Conservation (phyloP, 768 basidiomycete species). For the Trametes meyenii region DNA sequence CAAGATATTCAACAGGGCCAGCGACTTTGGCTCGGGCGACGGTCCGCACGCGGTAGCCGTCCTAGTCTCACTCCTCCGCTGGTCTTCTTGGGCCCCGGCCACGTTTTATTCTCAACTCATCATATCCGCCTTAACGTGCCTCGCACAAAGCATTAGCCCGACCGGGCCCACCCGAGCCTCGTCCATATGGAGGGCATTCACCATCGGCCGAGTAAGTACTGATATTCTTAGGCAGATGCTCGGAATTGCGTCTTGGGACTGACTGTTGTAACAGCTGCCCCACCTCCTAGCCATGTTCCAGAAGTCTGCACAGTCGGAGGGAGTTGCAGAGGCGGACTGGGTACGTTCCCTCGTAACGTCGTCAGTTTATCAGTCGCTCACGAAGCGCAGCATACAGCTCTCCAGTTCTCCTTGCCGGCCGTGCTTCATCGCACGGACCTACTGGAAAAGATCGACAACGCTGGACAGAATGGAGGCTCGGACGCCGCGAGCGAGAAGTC, state of each 20-base stretch:
- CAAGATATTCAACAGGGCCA: constrained; percentile 61
- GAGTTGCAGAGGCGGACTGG: constrained; percentile 56
- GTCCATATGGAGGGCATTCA: constrained; percentile 69
- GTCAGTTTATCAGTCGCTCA: background rate
- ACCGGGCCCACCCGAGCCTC: constrained; percentile 16
- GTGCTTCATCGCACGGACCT: constrained; percentile 57
- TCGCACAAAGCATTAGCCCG: constrained; percentile 51
- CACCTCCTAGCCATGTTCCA: constrained; percentile 58
- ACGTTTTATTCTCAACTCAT: constrained; percentile 55
- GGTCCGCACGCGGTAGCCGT: constrained; percentile 31
- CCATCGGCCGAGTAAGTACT: constrained; percentile 65
- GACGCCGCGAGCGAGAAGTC: constrained; percentile 18
- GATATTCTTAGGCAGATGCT: background rate
- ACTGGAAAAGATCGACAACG: constrained; percentile 52
- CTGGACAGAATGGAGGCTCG: constrained; percentile 25
- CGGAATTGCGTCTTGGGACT: background rate
- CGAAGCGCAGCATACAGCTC: constrained; percentile 37
- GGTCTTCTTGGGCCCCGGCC: constrained; percentile 30
- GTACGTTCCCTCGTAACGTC: constrained; percentile 39
- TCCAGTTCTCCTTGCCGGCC: constrained; percentile 54
- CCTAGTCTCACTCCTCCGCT: constrained; percentile 29
- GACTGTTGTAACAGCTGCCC: constrained; percentile 54
- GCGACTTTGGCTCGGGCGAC: constrained; percentile 67
- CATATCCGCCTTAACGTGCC: constrained; percentile 61
- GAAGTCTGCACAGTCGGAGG: constrained; percentile 53